A percentile compares a stretch with the other conserved stretches of the same genome.
phyloP scores from a whole-genome alignment of 257 asterid species.

The Solanum okadae region DNA sequence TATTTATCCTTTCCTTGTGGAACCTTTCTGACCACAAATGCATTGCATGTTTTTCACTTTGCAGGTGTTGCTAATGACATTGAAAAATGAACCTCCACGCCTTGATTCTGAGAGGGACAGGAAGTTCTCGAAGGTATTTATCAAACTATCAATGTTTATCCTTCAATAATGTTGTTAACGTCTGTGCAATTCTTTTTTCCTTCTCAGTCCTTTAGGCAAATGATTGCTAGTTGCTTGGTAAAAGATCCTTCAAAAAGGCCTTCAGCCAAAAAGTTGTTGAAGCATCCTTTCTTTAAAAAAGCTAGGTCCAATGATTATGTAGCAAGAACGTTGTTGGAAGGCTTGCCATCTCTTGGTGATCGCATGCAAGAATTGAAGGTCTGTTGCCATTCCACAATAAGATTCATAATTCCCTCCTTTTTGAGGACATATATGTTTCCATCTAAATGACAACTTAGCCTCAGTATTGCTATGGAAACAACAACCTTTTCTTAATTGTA shows the following conservation, averaged over 20 bases:
- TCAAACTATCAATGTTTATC: not conserved
- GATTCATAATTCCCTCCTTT: not conserved
- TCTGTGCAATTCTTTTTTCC: not conserved
- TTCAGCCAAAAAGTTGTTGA: slow-evolving; percentile 15
- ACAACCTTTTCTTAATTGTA: not conserved
- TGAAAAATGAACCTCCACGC: slow-evolving; percentile 21
- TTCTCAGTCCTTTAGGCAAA: slow-evolving; percentile 15
- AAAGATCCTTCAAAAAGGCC: slow-evolving; percentile 23
- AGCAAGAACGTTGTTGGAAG: slow-evolving; percentile 10
- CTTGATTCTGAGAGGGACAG: slow-evolving; percentile 20
- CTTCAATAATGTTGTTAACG: not conserved
- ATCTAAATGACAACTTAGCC: not conserved
- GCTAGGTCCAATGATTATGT: slow-evolving; percentile 16
- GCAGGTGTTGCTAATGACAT: slow-evolving; percentile 21
- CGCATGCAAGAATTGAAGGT: slow-evolving; percentile 16
- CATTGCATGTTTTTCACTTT: not conserved
- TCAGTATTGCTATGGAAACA: not conserved
- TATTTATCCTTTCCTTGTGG: not conserved
- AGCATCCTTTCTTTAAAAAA: slow-evolving; percentile 21
- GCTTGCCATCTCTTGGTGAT: slow-evolving; percentile 18
- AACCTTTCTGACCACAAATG: not conserved
- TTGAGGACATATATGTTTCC: not conserved
- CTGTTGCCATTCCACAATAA: not conserved
- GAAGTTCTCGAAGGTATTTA: slow-evolving; percentile 13
- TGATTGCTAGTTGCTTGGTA: slow-evolving; percentile 23